Percentiles rank a stretch among this genome's conserved stretches.
phyloP scores from a whole-genome alignment of 306 rosid genomes.

The Canavalia ensiformis region DNA sequence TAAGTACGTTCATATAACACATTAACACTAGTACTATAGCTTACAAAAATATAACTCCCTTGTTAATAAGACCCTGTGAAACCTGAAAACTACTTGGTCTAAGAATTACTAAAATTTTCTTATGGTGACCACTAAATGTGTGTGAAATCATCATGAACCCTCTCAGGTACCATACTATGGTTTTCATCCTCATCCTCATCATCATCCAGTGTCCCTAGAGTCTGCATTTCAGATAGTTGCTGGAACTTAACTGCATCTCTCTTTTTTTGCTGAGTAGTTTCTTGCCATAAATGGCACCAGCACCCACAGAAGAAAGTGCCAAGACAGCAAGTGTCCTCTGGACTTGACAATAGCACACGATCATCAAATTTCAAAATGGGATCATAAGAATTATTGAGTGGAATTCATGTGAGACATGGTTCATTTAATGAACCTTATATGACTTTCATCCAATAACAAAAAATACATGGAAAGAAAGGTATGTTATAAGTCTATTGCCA shows the following conservation, averaged over 20 bases:
- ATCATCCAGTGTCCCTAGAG: slow-evolving; percentile 17
- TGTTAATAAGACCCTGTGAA: not conserved
- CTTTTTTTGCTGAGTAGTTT: slow-evolving; percentile 43
- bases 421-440: no score
- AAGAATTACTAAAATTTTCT: slow-evolving; percentile 5
- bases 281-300: slow-evolving; percentile 50
- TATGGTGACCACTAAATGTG: slow-evolving; percentile 23
- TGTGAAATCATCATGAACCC: slow-evolving; percentile 29
- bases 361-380: not conserved
- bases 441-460: no score
- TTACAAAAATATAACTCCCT: not conserved
- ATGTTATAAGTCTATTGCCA: no score
- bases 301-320: slow-evolving; percentile 46
- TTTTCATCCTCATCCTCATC: slow-evolving; percentile 29
- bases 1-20: not conserved
- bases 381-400: no score
- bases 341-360: slow-evolving; percentile 4
- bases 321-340: slow-evolving; percentile 39
- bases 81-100: not conserved
- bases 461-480: no score
- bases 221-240: slow-evolving; percentile 40
- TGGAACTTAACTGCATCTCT: slow-evolving; percentile 39
- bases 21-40: not conserved
- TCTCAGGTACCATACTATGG: not conserved
- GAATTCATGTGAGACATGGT: no score